Base-by-base conservation (phyloP, 2,329 filamentous ascomycete species). In the Ceratocystis eucalypticola region DNA sequence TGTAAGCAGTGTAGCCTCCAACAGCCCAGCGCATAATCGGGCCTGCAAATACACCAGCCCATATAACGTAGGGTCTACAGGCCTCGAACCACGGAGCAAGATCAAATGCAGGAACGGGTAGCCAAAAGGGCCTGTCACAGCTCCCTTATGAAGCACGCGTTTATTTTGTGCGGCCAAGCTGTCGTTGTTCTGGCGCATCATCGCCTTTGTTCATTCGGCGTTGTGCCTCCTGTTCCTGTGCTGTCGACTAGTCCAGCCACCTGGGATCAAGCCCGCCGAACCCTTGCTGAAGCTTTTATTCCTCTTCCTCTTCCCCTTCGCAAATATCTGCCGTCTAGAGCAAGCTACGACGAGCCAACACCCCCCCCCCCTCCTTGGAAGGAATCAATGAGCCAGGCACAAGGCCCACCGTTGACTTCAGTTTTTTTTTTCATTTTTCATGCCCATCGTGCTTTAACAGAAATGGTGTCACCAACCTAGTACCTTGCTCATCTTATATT, bases 181-280 rank as follows among this genome's bases (percentile, higher is more conserved):
- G 37, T 41, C 37, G 37, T 41, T 41, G 37, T 10, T 41, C 37
- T 41, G 37, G 37, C 37, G 10, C 37, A 12, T 12, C 33, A 8
- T 3, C 17, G 3, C 22, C n/a, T 5, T 22, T 5, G 37, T 7
- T 50, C 46, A 2, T 8, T 0, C n/a, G 46, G 46, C 5, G 7
- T n/a, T 4, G 46, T 7, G 6, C 46, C 22, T 50, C 46, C 10
- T 6, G 46, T 12, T 20, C 37, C 46, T 48, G 15, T 48, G 45
- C 5, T 20, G 5, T 4, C 4, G 17, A 41, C 37, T 57, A 33
- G 28, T 53, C 64, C 57, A 61, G 45, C 44, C 46, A 66, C 57
- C 45, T 41, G 45, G 64, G 64, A 61, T 66, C 62, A 57, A 15
- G n/a, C 28, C 65, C 46, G 5, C n/a, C 20, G 6, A 15, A 55